Base-by-base conservation (phyloP, 2,329 filamentous ascomycete species). In the Arthrocladium fulminans region DNA sequence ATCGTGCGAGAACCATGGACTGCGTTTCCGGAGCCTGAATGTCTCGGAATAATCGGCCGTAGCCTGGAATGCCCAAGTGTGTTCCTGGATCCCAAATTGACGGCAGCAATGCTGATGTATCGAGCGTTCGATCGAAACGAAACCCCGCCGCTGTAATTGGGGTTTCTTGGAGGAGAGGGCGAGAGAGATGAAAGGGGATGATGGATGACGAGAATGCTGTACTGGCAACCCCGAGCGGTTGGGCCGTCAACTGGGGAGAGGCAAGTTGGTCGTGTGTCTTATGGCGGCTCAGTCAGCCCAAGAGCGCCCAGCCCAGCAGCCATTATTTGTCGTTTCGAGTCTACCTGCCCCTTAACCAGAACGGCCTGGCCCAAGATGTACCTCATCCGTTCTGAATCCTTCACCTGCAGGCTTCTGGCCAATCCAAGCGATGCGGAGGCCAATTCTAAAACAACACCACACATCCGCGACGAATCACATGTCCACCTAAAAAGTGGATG, bases 331-430 rank as follows among this genome's bases (percentile, higher is more conserved):
- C n/a, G n/a, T n/a, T n/a, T n/a, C n/a, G n/a, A n/a, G 27, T 12
- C 3, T 39, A 22, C 44, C 27, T 47, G 32, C 32, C 44, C 44
- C 44, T 39, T 47, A 47, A 47, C 19, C n/a, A 35, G 15, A 46
- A 5, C 9, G 20, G 32, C 39, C 44, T 29, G 44, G 34, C 44
- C 44, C 22, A 47, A 13, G 34, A 47, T 47, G 20, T 47, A 47
- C 44, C 20, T 47, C 32, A 47, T 39, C n/a, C 44, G 44, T 47
- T 34, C 29, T 47, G 32, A 47, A 39, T 47, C 44, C 44, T 47
- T 35, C 44, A 19, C 19, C 44, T 9, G 32, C n/a, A 24, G 24
- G 10, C 8, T 10, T 22, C 23, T 27, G 17, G 29, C 44, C 44
- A 47, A 47, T 47, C 32, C 32, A 29, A 38, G 24, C 15, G 32